Evolutionary conservation across 305 asterid genomes (phyloP).

Genomic region (Vinca major): DNA sequence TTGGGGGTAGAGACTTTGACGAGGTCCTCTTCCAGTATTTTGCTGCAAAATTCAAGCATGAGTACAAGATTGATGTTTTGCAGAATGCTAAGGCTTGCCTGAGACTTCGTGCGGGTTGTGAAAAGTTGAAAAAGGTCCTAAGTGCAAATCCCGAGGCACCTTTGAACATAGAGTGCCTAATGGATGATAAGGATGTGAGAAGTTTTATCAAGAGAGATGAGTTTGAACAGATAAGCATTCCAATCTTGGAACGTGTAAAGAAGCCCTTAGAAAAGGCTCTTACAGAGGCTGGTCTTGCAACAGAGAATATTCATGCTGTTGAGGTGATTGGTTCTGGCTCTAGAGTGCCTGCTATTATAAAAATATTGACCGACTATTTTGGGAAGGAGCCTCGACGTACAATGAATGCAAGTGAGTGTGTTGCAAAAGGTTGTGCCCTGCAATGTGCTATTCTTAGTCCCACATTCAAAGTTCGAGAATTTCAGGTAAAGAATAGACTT

Average conservation of each 20-base stretch:
- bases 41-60: slow-evolving; percentile 80
- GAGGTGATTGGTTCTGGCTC: slow-evolving; percentile 95
- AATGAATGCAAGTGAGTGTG: slow-evolving; percentile 92
- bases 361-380: slow-evolving; percentile 69
- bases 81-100: slow-evolving; percentile 93
- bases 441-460: slow-evolving; percentile 91
- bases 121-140: slow-evolving; percentile 80
- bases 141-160: slow-evolving; percentile 97
- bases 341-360: slow-evolving; percentile 77
- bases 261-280: slow-evolving; percentile 80
- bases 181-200: slow-evolving; percentile 93
- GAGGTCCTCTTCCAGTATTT: slow-evolving; percentile 81
- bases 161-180: slow-evolving; percentile 78
- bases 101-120: slow-evolving; percentile 83
- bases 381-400: slow-evolving; percentile 87
- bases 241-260: slow-evolving; percentile 78
- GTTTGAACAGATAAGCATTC: slow-evolving; percentile 72
- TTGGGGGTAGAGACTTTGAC: slow-evolving; percentile 94
- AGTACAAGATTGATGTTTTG: slow-evolving; percentile 76
- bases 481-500: slow-evolving; percentile 42
- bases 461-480: slow-evolving; percentile 85
- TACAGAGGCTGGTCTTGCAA: slow-evolving; percentile 56
- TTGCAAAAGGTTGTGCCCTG: slow-evolving; percentile 72
- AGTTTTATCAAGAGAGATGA: slow-evolving; percentile 83
- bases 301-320: slow-evolving; percentile 56